A percentile compares a stretch with the other conserved stretches of the same genome.
These are phyloP conservation scores for Solanum neorickii DNA, from an alignment of 257 asterid species.

Conservation along the genomic window DNA sequence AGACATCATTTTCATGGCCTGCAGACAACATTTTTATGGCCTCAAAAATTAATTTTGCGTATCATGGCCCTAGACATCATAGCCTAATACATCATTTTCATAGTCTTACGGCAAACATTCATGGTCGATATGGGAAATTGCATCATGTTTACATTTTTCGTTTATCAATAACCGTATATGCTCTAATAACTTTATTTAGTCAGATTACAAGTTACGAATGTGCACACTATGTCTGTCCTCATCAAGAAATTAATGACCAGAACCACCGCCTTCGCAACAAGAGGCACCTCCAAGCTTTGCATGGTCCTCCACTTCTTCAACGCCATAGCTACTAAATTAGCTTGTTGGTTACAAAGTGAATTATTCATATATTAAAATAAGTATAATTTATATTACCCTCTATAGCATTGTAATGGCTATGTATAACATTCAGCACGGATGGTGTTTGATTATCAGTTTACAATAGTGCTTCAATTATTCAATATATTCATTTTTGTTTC, in stretches of 20 bases:
- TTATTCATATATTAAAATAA: background rate
- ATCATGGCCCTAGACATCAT: no score
- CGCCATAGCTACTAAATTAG: background rate
- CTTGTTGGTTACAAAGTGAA: background rate
- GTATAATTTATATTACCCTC: background rate
- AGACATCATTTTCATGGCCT: no score
- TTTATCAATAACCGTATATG: no score
- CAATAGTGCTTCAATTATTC: background rate
- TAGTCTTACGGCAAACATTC: no score
- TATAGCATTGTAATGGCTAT: background rate
- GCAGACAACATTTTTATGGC: no score
- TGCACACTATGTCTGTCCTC: background rate
- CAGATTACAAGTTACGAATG: no score
- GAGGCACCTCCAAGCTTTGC: background rate
- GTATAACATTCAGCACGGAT: background rate
- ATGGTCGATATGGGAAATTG: no score
- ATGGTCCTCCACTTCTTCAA: background rate
- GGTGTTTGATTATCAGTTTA: background rate
- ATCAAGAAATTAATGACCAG: background rate
- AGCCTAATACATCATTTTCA: no score
- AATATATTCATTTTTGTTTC: background rate
- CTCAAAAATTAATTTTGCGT: no score
- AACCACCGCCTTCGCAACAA: background rate
- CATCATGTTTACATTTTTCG: no score
- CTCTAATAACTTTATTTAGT: no score